These are phyloP conservation scores for Boechera divaricarpa DNA, from an alignment of 345 rosid genomes.

Conservation along the genomic window DNA sequence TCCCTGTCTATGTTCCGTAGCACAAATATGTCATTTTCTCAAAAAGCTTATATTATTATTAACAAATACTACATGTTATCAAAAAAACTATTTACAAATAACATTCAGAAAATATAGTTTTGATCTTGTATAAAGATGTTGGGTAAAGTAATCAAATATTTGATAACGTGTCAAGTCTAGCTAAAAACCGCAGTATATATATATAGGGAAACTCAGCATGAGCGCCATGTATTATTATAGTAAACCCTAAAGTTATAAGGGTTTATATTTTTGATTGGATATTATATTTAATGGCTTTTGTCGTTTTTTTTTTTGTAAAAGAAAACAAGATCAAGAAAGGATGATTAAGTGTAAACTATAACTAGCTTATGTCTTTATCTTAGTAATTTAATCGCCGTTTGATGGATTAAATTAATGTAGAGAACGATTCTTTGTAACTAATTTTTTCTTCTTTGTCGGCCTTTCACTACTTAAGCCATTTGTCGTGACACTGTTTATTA, in stretches of 20 bases:
- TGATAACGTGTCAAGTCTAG: slow-evolving; percentile 8
- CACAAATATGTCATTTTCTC: slow-evolving; percentile 29
- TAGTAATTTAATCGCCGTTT: slow-evolving; percentile 29
- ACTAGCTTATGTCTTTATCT: neutral
- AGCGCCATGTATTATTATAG: neutral
- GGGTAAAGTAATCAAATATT: slow-evolving; percentile 5
- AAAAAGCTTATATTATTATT: neutral
- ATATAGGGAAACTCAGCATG: slow-evolving; percentile 19
- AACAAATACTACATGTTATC: neutral
- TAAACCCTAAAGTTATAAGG: neutral
- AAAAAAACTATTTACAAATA: neutral
- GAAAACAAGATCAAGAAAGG: slow-evolving; percentile 25
- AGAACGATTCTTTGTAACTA: slow-evolving; percentile 17
- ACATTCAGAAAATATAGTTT: slow-evolving; percentile 9
- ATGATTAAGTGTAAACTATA: neutral
- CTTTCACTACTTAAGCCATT: slow-evolving; percentile 27
- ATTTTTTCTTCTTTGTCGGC: slow-evolving; percentile 32
- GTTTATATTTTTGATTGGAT: neutral
- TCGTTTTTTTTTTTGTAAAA: slow-evolving; percentile 13
- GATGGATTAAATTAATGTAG: neutral
- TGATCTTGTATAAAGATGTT: neutral
- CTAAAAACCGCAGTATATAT: neutral
- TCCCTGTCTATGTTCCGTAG: slow-evolving; percentile 37
- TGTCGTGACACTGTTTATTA: slow-evolving; percentile 36
- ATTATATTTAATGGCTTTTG: neutral